phyloP scores from a whole-genome alignment of 129 eudicot species.

The Tagetes patula region DNA sequence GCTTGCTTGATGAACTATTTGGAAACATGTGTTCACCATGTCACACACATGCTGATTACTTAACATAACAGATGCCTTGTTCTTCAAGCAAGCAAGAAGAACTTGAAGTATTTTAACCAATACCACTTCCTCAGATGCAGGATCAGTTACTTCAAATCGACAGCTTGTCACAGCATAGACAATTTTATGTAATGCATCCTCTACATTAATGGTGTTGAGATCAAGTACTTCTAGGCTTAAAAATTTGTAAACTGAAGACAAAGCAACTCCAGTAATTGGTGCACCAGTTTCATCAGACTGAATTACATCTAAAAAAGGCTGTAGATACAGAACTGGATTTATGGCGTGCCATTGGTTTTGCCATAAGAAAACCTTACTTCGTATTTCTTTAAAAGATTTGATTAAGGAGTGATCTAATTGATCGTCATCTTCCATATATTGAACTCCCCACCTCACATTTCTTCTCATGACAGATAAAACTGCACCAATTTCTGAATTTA shows the following conservation, averaged over 20 bases:
- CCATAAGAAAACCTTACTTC: constrained; percentile 54
- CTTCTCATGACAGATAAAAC: constrained; percentile 88
- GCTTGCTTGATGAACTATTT: constrained; percentile 87
- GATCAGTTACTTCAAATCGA: constrained; percentile 70
- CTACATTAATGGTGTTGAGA: constrained; percentile 42
- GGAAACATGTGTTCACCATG: constrained; percentile 55
- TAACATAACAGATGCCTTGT: constrained; percentile 47
- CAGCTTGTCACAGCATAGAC: constrained; percentile 64
- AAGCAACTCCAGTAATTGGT: constrained; percentile 62
- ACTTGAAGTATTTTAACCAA: constrained; percentile 64
- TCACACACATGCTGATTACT: constrained; percentile 61
- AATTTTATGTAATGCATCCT: constrained; percentile 44
- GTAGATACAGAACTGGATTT: constrained; percentile 49
- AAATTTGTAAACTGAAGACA: constrained; percentile 56
- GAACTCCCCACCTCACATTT: constrained; percentile 90
- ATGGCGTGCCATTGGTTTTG: constrained; percentile 34
- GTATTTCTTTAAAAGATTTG: constrained; percentile 46
- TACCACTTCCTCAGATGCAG: constrained; percentile 66
- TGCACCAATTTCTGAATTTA: constrained; percentile 79
- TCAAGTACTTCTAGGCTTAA: constrained; percentile 46
- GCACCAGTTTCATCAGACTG: constrained; percentile 67
- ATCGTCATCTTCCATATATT: constrained; percentile 49
- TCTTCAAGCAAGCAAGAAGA: constrained; percentile 65
- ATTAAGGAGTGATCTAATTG: constrained; percentile 51
- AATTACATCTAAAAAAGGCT: constrained; percentile 54